These are phyloP conservation scores for Aspergillus carbonarius DNA, from an alignment of 2,329 filamentous ascomycete species.

Conservation along the genomic window DNA sequence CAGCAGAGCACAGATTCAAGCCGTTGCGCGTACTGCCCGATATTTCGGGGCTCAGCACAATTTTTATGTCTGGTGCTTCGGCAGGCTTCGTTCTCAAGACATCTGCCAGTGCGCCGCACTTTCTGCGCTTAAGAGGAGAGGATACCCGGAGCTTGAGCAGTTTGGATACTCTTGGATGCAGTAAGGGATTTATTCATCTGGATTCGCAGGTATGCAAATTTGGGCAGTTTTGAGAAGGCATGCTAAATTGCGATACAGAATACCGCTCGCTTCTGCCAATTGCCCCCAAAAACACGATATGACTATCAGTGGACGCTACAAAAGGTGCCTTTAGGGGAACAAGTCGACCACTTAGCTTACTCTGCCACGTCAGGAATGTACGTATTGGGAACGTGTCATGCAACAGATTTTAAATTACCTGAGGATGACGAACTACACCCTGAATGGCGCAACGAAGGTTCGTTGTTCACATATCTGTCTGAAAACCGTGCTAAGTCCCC, in stretches of 20 bases:
- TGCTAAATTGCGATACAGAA: conserved; percentile 47
- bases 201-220: conserved; percentile 55
- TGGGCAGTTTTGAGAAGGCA: too few relatives aligned
- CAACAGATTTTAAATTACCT: conserved; percentile 75
- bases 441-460: conserved; percentile 73
- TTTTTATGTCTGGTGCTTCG: conserved; percentile 78
- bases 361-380: conserved; percentile 74
- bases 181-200: conserved; percentile 79
- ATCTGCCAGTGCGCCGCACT: conserved; percentile 70
- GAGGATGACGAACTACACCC: conserved; percentile 81
- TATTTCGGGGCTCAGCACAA: conserved; percentile 73
- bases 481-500: conserved; percentile 14
- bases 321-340: conserved; percentile 68
- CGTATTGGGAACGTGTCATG: conserved; percentile 67
- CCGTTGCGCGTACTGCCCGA: conserved; percentile 46
- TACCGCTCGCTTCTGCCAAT: conserved; percentile 69
- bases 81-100: conserved; percentile 82
- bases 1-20: conserved; percentile 36
- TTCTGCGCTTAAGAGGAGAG: conserved; percentile 69
- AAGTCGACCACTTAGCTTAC: conserved; percentile 72
- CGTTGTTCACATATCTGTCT: conserved; percentile 19
- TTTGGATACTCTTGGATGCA: conserved; percentile 68
- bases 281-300: conserved; percentile 67
- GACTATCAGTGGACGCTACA: conserved; percentile 74
- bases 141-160: conserved; percentile 69